A percentile compares a stretch with the other conserved stretches of the same genome.
These are phyloP conservation scores for Dichotomopilus funicola DNA, from an alignment of 2,329 filamentous ascomycete genomes.

Conservation along the genomic window DNA sequence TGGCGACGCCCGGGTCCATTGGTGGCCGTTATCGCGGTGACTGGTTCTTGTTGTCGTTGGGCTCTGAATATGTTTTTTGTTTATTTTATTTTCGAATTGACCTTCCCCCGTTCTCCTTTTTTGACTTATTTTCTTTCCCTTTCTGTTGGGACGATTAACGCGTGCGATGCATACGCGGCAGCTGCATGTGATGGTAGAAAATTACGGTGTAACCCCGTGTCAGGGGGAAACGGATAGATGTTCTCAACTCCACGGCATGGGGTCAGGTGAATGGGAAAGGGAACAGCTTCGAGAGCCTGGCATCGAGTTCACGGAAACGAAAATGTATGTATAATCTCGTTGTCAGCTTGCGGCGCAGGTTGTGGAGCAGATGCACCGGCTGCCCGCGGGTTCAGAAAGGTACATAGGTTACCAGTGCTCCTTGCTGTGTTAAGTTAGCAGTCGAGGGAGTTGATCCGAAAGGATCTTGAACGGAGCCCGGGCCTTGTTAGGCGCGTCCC, in stretches of 20 bases:
- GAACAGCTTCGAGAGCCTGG: too few relatives aligned
- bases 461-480: neutral
- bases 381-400: neutral
- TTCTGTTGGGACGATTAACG: too few relatives aligned
- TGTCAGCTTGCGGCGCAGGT: neutral
- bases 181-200: constrained; percentile 3
- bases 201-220: too few relatives aligned
- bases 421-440: neutral
- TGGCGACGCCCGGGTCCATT: constrained; percentile 9
- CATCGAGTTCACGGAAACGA: too few relatives aligned
- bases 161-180: neutral
- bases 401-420: too few relatives aligned
- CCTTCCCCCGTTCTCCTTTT: too few relatives aligned
- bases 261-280: too few relatives aligned
- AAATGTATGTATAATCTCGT: neutral
- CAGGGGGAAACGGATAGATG: neutral
- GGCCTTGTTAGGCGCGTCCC: constrained; percentile 4
- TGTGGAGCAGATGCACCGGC: constrained; percentile 8
- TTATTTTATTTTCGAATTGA: too few relatives aligned
- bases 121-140: too few relatives aligned
- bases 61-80: too few relatives aligned
- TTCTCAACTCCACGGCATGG: too few relatives aligned
- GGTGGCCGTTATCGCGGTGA: neutral
- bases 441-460: neutral
- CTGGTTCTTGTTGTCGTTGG: too few relatives aligned